Conservation (phyloP, 208 protist genomes). For the Acanthamoeba healyi region DNA sequence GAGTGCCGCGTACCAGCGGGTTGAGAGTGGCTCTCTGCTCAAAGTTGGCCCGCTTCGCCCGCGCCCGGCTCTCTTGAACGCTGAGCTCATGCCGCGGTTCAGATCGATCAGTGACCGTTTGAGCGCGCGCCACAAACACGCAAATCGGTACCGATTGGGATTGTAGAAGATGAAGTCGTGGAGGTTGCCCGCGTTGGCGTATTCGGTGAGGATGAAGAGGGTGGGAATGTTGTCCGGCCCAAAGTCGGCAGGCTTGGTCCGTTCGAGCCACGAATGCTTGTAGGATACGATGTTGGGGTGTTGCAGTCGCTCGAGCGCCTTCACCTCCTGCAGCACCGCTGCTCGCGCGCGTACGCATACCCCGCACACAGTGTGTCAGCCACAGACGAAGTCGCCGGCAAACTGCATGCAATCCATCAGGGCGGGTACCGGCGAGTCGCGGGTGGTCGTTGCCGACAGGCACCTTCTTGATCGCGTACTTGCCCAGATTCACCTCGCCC, state of each 20-base stretch:
- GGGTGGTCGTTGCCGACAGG: conserved; percentile 54
- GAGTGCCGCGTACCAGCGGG: conserved; percentile 8
- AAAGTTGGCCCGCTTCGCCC: background rate
- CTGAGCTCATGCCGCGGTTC: too few relatives aligned
- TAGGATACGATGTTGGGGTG: conserved; percentile 58
- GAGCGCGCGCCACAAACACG: too few relatives aligned
- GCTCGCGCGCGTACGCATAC: background rate
- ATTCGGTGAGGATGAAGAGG: conserved; percentile 65
- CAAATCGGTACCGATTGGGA: background rate
- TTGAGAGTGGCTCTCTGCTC: conserved; percentile 13
- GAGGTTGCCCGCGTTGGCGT: conserved; percentile 59
- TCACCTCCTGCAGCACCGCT: background rate
- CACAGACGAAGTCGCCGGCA: too few relatives aligned
- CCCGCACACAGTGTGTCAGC: too few relatives aligned
- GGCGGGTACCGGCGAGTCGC: background rate
- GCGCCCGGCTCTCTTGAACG: background rate
- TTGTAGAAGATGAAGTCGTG: conserved; percentile 71
- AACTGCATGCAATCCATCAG: too few relatives aligned
- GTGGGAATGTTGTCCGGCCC: conserved; percentile 36
- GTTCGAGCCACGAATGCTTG: conserved; percentile 63
- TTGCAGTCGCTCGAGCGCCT: conserved; percentile 27
- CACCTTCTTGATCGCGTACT: conserved; percentile 61
- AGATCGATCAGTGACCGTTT: too few relatives aligned
- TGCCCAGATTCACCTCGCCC: conserved; percentile 29
- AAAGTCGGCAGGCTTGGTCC: conserved; percentile 53